phyloP scores from a whole-genome alignment of 1,284 basidiomycete genomes.

The Ustilago bromivora region DNA sequence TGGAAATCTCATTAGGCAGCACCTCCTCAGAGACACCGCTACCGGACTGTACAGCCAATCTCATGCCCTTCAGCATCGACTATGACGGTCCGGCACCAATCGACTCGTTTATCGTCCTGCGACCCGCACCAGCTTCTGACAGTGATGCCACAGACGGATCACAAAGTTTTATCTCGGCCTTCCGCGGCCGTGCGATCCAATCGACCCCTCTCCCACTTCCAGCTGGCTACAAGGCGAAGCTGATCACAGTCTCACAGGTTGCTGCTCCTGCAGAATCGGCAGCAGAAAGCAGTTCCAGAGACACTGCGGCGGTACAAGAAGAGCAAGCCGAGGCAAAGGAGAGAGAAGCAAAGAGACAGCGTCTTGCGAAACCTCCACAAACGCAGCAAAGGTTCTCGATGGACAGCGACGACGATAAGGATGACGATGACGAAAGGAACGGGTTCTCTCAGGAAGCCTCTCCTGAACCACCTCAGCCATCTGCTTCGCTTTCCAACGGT shows the following conservation, averaged over 20 bases:
- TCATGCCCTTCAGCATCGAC: constrained; percentile 56
- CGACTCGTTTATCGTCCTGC: constrained; percentile 46
- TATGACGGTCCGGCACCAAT: constrained; percentile 52
- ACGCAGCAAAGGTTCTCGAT: constrained; percentile 50
- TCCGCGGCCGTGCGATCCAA: constrained; percentile 40
- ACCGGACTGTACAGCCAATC: constrained; percentile 36
- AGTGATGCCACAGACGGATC: background rate
- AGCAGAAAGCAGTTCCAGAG: background rate
- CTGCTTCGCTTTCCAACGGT: background rate
- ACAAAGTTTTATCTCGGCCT: constrained; percentile 39
- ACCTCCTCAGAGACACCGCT: background rate
- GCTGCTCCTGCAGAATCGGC: background rate
- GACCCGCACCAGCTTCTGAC: constrained; percentile 5
- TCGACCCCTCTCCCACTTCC: constrained; percentile 40
- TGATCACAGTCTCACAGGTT: constrained; percentile 29
- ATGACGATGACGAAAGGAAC: constrained; percentile 18
- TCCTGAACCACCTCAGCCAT: constrained; percentile 1
- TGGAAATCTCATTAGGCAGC: constrained; percentile 17
- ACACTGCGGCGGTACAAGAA: background rate
- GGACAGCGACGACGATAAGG: constrained; percentile 53
- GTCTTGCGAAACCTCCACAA: constrained; percentile 15
- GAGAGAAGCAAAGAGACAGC: constrained; percentile 19
- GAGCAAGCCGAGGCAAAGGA: constrained; percentile 5
- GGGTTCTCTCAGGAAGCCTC: constrained; percentile 5
- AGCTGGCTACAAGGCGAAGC: constrained; percentile 22